Evolutionary conservation across 306 rosid genomes (phyloP), one percentile per base, ranked within the genome.

Genomic region (Cicer chorassanicum): DNA sequence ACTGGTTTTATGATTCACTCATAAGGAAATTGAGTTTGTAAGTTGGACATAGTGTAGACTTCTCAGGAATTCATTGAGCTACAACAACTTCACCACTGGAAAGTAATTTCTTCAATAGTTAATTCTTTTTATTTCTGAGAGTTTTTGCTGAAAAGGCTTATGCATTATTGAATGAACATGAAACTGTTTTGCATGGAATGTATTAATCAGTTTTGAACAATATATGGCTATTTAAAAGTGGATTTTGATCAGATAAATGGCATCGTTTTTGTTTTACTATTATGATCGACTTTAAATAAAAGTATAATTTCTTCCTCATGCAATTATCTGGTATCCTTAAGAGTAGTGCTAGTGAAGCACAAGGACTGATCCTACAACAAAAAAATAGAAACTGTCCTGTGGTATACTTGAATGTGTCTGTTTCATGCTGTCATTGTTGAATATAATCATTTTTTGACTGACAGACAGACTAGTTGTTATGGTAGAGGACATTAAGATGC

Each of bases 1-100:
- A 9, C 46, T 18, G 54, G 41, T 54, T 8, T 75, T 69, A 24
- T 70, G 36, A 59, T 43, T 66, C 72, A 62, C 62, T 72, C 51
- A 9, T 12, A 13, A 43, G 72, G 77, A 50, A 63, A 82, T 51
- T 51, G 76, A 78, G 68, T 55, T 68, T 43, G 36, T 78, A 42
- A 67, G 68, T 18, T 55, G 68, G 48, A 59, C 38, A 45, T 51
- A 51, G 38, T 50, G 71, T 57, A 72, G 55, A 50, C 18, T 68
- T 77, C 55, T 67, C 39, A 8, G 60, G 21, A 41, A 41, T 21
- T 81, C 51, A 64, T 70, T 49, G 57, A 65, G 66, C 75, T 56
- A 12, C 66, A 56, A 9, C 18, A 60, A 49, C 29, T 44, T 66
- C 41, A 66, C 16, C 72, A 18, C 29, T 13, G 55, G 24, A 66